phyloP scores from a whole-genome alignment of 1,139 yeast species.

The Pichia sp. region DNA sequence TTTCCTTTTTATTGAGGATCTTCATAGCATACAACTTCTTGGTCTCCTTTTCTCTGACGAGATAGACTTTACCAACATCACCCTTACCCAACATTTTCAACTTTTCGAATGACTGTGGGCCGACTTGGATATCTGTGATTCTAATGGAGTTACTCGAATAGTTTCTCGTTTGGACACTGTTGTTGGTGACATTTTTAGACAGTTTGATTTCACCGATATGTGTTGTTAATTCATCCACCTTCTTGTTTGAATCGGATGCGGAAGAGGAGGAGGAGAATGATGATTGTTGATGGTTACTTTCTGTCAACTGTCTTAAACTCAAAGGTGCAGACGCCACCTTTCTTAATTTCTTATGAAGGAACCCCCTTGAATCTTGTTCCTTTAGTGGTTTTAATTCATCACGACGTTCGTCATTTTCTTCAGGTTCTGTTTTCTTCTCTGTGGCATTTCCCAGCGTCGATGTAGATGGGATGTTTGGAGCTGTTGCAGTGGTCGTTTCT shows the following conservation, averaged over 20 bases:
- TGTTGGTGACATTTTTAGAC: slow-evolving; percentile 17
- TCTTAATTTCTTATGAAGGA: slow-evolving; percentile 54
- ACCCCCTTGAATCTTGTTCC: slow-evolving; percentile 16
- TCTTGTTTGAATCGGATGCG: neutral
- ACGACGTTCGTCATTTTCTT: slow-evolving; percentile 16
- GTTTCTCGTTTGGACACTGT: slow-evolving; percentile 43
- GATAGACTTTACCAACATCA: slow-evolving; percentile 94
- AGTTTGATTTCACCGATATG: slow-evolving; percentile 55
- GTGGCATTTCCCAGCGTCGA: too few relatives aligned
- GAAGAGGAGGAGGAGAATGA: too few relatives aligned
- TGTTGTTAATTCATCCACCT: slow-evolving; percentile 41
- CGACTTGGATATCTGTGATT: slow-evolving; percentile 75
- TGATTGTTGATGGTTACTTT: slow-evolving; percentile 13
- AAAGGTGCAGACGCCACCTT: slow-evolving; percentile 85
- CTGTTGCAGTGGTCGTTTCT: too few relatives aligned
- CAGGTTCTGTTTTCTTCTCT: slow-evolving; percentile 9
- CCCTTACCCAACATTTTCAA: slow-evolving; percentile 90
- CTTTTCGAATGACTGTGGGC: slow-evolving; percentile 86
- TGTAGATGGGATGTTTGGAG: too few relatives aligned
- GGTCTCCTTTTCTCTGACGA: slow-evolving; percentile 79
- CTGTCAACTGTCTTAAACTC: slow-evolving; percentile 37
- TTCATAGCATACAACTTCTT: slow-evolving; percentile 89
- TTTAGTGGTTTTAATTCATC: slow-evolving; percentile 20
- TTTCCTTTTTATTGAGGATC: slow-evolving; percentile 83
- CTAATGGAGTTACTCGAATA: slow-evolving; percentile 74